phyloP scores from a whole-genome alignment of 2,329 filamentous ascomycete species.

The Pleochaeta shiraiana region DNA sequence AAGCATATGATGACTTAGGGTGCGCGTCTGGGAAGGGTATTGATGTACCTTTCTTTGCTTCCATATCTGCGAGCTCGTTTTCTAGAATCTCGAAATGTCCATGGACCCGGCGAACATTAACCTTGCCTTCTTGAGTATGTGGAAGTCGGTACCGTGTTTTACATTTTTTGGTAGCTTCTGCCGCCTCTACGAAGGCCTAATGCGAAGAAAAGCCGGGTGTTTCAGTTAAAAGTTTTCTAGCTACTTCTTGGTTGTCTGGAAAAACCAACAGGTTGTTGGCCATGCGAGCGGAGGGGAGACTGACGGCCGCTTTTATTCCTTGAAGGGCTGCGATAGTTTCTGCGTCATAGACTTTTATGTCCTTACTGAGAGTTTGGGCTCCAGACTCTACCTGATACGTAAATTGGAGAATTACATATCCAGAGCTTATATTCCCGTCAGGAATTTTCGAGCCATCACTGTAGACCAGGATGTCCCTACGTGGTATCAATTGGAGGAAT shows the following conservation, averaged over 20 bases:
- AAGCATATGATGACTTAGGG: not conserved
- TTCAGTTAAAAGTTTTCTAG: not conserved
- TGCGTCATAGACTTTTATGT: not conserved
- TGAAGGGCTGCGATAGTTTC: not conserved
- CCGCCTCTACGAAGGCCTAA: not conserved
- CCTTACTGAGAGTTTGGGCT: not conserved
- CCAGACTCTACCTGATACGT: not conserved
- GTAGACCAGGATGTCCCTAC: not conserved
- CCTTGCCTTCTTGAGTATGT: not conserved
- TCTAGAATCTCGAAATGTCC: too few relatives aligned
- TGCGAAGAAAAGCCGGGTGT: not conserved
- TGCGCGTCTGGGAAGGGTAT: not conserved
- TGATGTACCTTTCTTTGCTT: not conserved
- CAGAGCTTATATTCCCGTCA: not conserved
- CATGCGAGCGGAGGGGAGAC: not conserved
- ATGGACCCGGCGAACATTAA: not conserved
- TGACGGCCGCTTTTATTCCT: not conserved
- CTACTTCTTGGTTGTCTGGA: not conserved
- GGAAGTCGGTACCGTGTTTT: not conserved
- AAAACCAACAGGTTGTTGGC: not conserved
- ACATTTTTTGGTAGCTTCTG: not conserved
- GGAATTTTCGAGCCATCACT: not conserved
- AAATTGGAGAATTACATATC: not conserved
- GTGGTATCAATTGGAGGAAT: not conserved
- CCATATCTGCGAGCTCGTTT: too few relatives aligned